Base-by-base conservation (phyloP, 345 rosid genomes). In the Acer yangbiense region DNA sequence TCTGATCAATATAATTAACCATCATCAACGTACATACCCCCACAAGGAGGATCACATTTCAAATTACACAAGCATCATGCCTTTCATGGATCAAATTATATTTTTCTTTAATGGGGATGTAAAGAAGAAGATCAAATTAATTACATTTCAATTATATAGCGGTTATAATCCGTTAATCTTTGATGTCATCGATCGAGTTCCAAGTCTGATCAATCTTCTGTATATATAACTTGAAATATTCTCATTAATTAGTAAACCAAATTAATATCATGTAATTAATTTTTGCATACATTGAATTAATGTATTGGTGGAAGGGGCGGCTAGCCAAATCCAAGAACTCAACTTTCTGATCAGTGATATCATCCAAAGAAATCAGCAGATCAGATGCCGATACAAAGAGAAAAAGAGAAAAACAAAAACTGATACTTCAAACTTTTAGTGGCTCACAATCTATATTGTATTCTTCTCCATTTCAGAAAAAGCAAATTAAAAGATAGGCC, bases 361-460 rank as follows among this genome's bases (percentile, higher is more conserved):
- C 64, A 60, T 60, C 64, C 27, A 60, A 60, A 54, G 10, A 25
- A 60, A 60, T 60, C 64, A 7, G 13, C 23, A 18, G 9, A 43
- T 23, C n/a, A 62, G 63, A 69, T 69, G 80, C 63, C 50, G 13
- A 39, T 20, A 21, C 54, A 20, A 27, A 29, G 55, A n/a, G 7
- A 43, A 29, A 55, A 32, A 43, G 20, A 4, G 20, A 43, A 2
- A 43, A 16, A 64, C 20, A 65, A 18, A 29, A 62, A 55, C 20
- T 7, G 71, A 82, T 82, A 57, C 68, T 44, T 67, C 29, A 8
- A 27, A 35, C 52, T 65, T 77, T 69, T 73, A 20, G 20, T 54
- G 69, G 73, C 52, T 12, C 39, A 27, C 29, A 14, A 60, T 60
- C 25, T 7, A 16, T 44, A 50, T 46, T 32, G 25, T 48, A 55